Conservation (phyloP, 345 rosid species). For the sweet orange (Citrus sinensis) region DNA sequence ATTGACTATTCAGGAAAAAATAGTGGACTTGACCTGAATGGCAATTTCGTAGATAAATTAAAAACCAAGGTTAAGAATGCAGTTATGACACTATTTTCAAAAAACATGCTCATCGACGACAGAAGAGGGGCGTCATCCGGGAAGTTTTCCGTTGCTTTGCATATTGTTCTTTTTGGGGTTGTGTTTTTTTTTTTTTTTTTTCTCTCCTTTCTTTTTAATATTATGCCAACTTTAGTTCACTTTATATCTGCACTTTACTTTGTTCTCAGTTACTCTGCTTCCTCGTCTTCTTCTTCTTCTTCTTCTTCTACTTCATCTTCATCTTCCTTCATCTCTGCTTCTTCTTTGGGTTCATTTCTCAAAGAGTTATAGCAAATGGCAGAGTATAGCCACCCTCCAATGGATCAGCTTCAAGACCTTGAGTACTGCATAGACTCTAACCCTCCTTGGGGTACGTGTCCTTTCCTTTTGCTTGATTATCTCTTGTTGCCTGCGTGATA, state of each 20-base stretch:
- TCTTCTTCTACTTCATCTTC: neutral
- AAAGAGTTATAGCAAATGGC: conserved; percentile 40
- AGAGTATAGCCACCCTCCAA: conserved; percentile 70
- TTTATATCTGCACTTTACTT: conserved; percentile 55
- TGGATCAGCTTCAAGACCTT: conserved; percentile 96
- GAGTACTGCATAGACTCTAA: conserved; percentile 99
- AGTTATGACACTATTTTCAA: neutral
- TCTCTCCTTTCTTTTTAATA: neutral
- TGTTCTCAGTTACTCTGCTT: conserved; percentile 22
- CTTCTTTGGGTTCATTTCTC: conserved; percentile 8
- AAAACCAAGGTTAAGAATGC: conserved; percentile 11
- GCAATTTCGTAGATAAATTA: conserved; percentile 16
- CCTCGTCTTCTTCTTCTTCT: conserved; percentile 9
- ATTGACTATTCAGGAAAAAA: neutral
- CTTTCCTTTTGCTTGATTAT: neutral
- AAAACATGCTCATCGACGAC: conserved; percentile 19
- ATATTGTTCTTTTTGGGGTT: conserved; percentile 24
- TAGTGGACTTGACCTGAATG: conserved; percentile 13
- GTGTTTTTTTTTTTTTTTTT: conserved; percentile 11
- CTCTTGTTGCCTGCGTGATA: neutral
- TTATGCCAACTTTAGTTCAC: conserved; percentile 29
- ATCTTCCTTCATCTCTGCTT: neutral
- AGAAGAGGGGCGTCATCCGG: neutral
- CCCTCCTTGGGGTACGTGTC: conserved; percentile 87
- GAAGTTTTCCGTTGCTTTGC: conserved; percentile 28